Percentiles rank a stretch among this genome's conserved stretches.
These are phyloP conservation scores for Beverwykella pulmonaria DNA, from an alignment of 495 filamentous ascomycete species.

Conservation along the genomic window DNA sequence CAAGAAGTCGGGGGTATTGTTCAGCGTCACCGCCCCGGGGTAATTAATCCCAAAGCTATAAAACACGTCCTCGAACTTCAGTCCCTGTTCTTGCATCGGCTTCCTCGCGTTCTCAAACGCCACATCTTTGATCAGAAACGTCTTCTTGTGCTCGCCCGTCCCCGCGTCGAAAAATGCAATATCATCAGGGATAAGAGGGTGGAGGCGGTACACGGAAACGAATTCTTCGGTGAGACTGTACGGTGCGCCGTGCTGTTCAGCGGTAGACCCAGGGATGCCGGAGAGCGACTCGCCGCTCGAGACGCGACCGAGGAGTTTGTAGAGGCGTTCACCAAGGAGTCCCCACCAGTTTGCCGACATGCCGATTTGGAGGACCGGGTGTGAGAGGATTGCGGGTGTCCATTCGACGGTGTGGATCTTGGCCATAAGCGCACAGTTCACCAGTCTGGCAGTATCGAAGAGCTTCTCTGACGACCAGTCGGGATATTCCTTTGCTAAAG, in stretches of 20 bases:
- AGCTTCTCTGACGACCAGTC: conserved; percentile 46
- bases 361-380: conserved; percentile 47
- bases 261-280: conserved; percentile 49
- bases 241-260: conserved; percentile 44
- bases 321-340: conserved; percentile 47
- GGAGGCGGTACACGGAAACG: conserved; percentile 51
- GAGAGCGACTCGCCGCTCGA: conserved; percentile 47
- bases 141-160: conserved; percentile 42
- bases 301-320: conserved; percentile 47
- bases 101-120: conserved; percentile 45
- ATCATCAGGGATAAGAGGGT: conserved; percentile 50
- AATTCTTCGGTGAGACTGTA: conserved; percentile 51
- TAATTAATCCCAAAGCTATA: conserved; percentile 54
- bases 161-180: conserved; percentile 48
- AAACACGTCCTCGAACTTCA: conserved; percentile 49
- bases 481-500: conserved; percentile 41
- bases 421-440: conserved; percentile 53
- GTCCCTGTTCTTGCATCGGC: conserved; percentile 35
- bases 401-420: conserved; percentile 55
- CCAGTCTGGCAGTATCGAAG: conserved; percentile 52
- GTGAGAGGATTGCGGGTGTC: conserved; percentile 52
- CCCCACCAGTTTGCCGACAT: conserved; percentile 54
- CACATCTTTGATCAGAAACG: conserved; percentile 39
- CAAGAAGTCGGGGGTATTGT: conserved; percentile 50
- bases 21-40: conserved; percentile 50